Base-by-base conservation (phyloP, 441 rosid species). In the Biscutella auriculata region DNA sequence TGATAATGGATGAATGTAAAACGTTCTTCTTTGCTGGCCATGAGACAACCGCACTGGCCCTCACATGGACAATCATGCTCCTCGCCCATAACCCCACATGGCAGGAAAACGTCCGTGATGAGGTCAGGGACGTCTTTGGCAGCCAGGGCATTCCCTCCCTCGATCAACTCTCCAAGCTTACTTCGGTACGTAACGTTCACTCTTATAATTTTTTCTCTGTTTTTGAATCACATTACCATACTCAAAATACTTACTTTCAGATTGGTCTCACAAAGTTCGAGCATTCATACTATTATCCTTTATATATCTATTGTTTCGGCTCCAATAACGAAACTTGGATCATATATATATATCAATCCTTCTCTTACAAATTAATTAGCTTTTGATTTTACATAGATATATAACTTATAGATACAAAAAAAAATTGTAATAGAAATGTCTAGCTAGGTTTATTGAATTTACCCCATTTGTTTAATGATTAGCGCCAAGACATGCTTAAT, bases 11-110 rank as follows among this genome's bases (percentile, higher is more conserved):
- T 56, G 95, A 92, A 62, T 86, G 95, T 76, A 92, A 92, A 36
- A 92, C 98, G 8, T 88, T 92, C 72, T 88, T 86, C 77, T 92
- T 92, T 48, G 97, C 97, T 21, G 98, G 98, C 19, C 98, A 92
- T 53, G 98, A 92, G 62, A 88, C 97, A 1, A 86, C 97, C 1
- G 80, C 97, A 6, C 73, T 92, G 9, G 69, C 88, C 35, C 95
- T 92, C 32, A 92, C 98, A 6, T 92, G 98, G 98, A 87, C 98
- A 4, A 63, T 76, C 53, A 88, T 92, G 97, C 83, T 92, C n/a
- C 78, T 92, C 0, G 95, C 95, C 13, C 79, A 78, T 68, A 81
- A 84, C 63, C 87, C 87, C 11, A n/a, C 56, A 1, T 92, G 98
- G 98, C 98, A 92, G 62, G 76, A 92, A 3, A 86, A 70, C 39